phyloP scores from a whole-genome alignment of 129 eudicot genomes.

The carrot (Daucus carota) region DNA sequence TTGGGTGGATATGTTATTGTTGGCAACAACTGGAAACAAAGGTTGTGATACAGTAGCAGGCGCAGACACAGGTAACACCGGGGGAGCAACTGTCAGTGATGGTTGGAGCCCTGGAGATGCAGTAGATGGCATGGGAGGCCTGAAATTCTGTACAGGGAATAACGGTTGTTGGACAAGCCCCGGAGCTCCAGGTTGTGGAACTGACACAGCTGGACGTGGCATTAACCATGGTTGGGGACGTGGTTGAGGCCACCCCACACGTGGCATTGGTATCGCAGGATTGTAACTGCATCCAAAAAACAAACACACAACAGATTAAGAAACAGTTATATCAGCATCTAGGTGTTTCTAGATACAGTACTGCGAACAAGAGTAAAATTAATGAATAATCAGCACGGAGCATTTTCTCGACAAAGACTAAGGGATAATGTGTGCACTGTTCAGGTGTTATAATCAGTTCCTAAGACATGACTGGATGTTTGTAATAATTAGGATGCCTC shows the following conservation, averaged over 20 bases:
- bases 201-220: slow-evolving; percentile 44
- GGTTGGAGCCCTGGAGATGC: slow-evolving; percentile 57
- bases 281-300: slow-evolving; percentile 51
- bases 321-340: background rate
- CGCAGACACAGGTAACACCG: slow-evolving; percentile 51
- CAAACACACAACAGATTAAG: slow-evolving; percentile 4
- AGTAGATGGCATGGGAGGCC: slow-evolving; percentile 39
- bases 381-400: background rate
- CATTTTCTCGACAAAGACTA: background rate
- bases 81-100: slow-evolving; percentile 46
- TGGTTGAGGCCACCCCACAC: slow-evolving; percentile 84
- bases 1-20: slow-evolving; percentile 43
- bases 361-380: background rate
- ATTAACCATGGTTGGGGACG: slow-evolving; percentile 87
- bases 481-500: background rate
- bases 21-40: slow-evolving; percentile 74
- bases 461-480: background rate
- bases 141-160: slow-evolving; percentile 67
- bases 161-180: slow-evolving; percentile 76
- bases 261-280: slow-evolving; percentile 56
- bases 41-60: slow-evolving; percentile 75
- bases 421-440: background rate
- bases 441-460: background rate
- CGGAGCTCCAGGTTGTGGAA: slow-evolving; percentile 48
- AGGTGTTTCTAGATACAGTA: background rate